A percentile compares a stretch with the other conserved stretches of the same genome.
phyloP scores from a whole-genome alignment of 2,329 filamentous ascomycete species.

The Ceratocystis huliohia region DNA sequence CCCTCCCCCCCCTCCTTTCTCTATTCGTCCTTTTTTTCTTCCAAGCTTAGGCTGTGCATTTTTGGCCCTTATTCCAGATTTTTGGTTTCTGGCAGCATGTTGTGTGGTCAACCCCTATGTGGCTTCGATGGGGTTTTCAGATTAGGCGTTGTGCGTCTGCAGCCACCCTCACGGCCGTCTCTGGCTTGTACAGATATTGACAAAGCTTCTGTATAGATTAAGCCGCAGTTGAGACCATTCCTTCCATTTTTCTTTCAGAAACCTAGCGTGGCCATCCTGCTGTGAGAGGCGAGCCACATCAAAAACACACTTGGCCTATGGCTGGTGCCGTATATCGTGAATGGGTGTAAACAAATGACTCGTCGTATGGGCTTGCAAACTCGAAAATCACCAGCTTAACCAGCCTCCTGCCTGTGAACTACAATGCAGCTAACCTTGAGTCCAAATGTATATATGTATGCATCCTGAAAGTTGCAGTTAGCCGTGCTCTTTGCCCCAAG shows the following conservation, averaged over 20 bases:
- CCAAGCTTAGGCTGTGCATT: not conserved
- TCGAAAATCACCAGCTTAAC: not conserved
- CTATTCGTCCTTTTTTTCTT: not conserved
- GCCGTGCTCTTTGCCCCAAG: not conserved
- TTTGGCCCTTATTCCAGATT: not conserved
- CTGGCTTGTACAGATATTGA: not conserved
- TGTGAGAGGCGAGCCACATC: not conserved
- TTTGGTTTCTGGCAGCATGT: not conserved
- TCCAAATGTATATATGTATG: not conserved
- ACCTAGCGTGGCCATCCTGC: not conserved
- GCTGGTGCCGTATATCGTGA: not conserved
- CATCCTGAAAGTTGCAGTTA: not conserved
- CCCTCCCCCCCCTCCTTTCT: not conserved
- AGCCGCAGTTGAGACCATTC: not conserved
- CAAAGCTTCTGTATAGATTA: not conserved
- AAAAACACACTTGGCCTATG: not conserved
- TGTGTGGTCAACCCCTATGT: not conserved
- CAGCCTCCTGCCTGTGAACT: not conserved
- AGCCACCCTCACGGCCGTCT: not conserved
- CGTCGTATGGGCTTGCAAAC: not conserved
- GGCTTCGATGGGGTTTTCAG: not conserved
- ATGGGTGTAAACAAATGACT: not conserved
- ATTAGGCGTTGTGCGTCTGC: conserved; percentile 9
- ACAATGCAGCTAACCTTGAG: not conserved
- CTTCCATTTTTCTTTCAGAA: not conserved